Base-by-base conservation (phyloP, 2,329 filamentous ascomycete species). In the Beauveria varroae region DNA sequence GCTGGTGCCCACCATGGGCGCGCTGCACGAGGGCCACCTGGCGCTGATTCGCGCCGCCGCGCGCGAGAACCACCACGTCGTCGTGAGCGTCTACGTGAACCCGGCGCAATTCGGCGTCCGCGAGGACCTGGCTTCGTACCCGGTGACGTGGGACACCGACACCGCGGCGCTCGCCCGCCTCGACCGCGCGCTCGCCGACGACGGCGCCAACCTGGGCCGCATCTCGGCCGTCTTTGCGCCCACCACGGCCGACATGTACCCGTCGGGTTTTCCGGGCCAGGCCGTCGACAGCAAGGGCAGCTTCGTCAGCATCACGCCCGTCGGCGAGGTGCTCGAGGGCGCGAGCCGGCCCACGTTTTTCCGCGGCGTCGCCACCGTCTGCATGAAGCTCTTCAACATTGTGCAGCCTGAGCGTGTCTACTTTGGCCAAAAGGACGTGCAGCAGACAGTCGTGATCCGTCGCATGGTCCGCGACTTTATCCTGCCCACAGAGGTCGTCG, bases 341-440 rank as follows among this genome's bases (percentile, higher is more conserved):
- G 83, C 84, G 5, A 91, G 87, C 51, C 81, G 95, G 18, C 95
- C 95, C 2, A 96, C 96, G 49, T 99, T 99, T 75, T 99, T 99
- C 76, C 84, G 95, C 54, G 95, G 95, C 44, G 95, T 99, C 40
- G 93, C 95, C 22, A 99, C 95, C 1, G 89, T 99, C 2, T 97
- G 93, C 77, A 95, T 93, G 84, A 99, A 95, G 73, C 74, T 79
- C 26, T 78, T 79, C 71, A 78, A 77, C 65, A 72, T 77, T 22
- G 74, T 78, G 20, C 76, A 78, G 68, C 86, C 89, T 0, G 87
- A 91, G 63, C 79, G 82, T 5, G 89, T 89, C 22, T 93, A 96
- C 76, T 97, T 99, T 78, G 95, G 95, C 4, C 95, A 98, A 74
- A 99, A 99, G 77, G 95, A 99, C 73, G 86, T 97, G 22, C 95